phyloP scores from a whole-genome alignment of 192 early-diverging fungal species.

The Coemansia sp. region DNA sequence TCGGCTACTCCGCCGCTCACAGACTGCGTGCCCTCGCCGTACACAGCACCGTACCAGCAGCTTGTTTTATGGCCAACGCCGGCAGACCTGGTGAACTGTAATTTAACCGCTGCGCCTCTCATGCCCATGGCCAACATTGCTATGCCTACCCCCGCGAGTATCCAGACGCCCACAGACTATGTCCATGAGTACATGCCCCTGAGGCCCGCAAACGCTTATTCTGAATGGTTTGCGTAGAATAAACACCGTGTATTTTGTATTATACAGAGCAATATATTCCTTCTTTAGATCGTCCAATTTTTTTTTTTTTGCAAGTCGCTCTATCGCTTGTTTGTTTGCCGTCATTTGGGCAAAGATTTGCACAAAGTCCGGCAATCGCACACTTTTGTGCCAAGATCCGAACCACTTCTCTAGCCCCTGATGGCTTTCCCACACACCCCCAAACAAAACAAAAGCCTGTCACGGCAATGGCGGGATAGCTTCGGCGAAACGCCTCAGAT shows the following conservation, averaged over 20 bases:
- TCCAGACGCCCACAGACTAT: neutral
- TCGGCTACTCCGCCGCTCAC: slow-evolving; percentile 11
- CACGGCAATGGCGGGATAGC: no score
- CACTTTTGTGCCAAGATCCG: no score
- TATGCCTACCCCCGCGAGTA: neutral
- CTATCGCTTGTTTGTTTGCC: no score
- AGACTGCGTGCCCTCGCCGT: slow-evolving; percentile 8
- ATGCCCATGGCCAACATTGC: slow-evolving; percentile 4
- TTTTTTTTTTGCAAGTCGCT: neutral
- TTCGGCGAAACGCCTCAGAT: no score
- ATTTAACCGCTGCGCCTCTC: slow-evolving; percentile 6
- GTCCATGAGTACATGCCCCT: neutral
- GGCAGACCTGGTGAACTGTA: neutral
- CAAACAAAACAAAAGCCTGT: no score
- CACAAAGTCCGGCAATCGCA: no score
- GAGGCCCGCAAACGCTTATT: slow-evolving; percentile 8
- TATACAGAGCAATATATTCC: no score
- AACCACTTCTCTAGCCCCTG: no score
- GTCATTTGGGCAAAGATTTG: no score
- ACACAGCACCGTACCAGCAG: neutral
- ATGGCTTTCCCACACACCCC: no score
- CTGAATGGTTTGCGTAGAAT: slow-evolving; percentile 27
- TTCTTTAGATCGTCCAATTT: no score
- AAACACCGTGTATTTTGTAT: neutral
- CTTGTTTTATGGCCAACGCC: neutral